phyloP scores from a whole-genome alignment of 2,329 filamentous ascomycete genomes.

The Arachnopeziza araneosa region DNA sequence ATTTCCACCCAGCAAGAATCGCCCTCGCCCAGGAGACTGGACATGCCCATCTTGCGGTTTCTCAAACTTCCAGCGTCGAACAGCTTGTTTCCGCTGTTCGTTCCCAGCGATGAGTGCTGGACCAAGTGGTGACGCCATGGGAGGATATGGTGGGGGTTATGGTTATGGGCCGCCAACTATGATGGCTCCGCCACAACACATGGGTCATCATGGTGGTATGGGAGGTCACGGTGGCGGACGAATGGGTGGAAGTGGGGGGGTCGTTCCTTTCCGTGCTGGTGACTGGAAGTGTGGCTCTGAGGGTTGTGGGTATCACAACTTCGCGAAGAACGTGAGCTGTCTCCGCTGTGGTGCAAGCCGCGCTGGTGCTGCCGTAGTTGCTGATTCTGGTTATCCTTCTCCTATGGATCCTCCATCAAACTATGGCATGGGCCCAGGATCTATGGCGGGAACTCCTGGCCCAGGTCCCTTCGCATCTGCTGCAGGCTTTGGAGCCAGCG shows the following conservation, averaged over 20 bases:
- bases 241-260: slow-evolving; percentile 75
- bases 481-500: slow-evolving; percentile 61
- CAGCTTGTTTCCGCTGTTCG: slow-evolving; percentile 97
- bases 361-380: slow-evolving; percentile 87
- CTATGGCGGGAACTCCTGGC: slow-evolving; percentile 79
- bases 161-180: slow-evolving; percentile 71
- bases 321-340: slow-evolving; percentile 98
- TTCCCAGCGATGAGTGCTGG: slow-evolving; percentile 89
- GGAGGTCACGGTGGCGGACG: slow-evolving; percentile 56
- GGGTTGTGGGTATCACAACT: slow-evolving; percentile 97
- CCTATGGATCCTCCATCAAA: slow-evolving; percentile 81
- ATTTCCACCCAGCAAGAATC: slow-evolving; percentile 97
- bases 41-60: slow-evolving; percentile 98
- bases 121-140: slow-evolving; percentile 65
- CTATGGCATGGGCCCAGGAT: slow-evolving; percentile 80
- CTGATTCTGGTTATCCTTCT: slow-evolving; percentile 85
- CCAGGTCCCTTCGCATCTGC: slow-evolving; percentile 70
- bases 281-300: slow-evolving; percentile 99
- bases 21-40: slow-evolving; percentile 95
- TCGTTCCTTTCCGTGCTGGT: slow-evolving; percentile 94
- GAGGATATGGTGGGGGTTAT: slow-evolving; percentile 55
- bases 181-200: slow-evolving; percentile 74
- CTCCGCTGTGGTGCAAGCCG: slow-evolving; percentile 93
- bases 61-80: slow-evolving; percentile 98
- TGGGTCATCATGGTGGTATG: slow-evolving; percentile 52